phyloP scores from a whole-genome alignment of 1,284 basidiomycete genomes.

The Pseudozyma thailandica region DNA sequence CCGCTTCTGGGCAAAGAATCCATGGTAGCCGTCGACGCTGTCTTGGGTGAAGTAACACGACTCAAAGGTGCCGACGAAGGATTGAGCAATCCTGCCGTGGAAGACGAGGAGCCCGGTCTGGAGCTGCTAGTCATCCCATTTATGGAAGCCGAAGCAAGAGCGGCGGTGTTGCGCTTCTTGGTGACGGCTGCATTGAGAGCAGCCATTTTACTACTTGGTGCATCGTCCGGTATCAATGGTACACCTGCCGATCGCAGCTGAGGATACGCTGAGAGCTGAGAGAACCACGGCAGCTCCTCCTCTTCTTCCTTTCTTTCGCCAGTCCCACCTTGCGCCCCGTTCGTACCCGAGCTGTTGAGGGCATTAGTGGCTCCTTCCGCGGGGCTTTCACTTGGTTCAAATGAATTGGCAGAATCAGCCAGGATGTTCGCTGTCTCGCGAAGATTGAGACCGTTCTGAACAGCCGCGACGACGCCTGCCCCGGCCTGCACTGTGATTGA shows the following conservation, averaged over 20 bases:
- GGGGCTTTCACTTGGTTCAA: neutral
- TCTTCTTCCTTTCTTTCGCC: conserved; percentile 16
- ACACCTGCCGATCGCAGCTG: conserved; percentile 51
- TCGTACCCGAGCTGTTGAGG: too few relatives aligned
- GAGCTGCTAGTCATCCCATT: conserved; percentile 9
- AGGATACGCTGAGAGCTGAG: conserved; percentile 52
- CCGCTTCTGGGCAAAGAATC: conserved; percentile 19
- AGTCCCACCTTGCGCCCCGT: neutral
- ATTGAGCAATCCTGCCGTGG: conserved; percentile 15
- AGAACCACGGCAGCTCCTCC: conserved; percentile 58
- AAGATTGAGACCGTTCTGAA: conserved; percentile 37
- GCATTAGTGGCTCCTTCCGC: neutral
- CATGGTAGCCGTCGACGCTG: conserved; percentile 14
- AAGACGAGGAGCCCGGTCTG: conserved; percentile 21
- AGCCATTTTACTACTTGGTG: conserved; percentile 14
- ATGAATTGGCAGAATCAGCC: conserved; percentile 13
- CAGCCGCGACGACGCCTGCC: conserved; percentile 26
- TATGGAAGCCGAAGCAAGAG: conserved; percentile 20
- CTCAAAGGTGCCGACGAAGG: conserved; percentile 17
- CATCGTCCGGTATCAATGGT: conserved; percentile 32
- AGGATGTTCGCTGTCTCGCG: conserved; percentile 27
- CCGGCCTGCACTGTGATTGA: conserved; percentile 25
- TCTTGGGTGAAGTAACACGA: conserved; percentile 31
- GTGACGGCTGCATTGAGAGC: conserved; percentile 7
- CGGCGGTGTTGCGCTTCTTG: conserved; percentile 20